These are phyloP conservation scores for Ambrosia hybrid DNA, from an alignment of 140 eudicot species.

Conservation along the genomic window DNA sequence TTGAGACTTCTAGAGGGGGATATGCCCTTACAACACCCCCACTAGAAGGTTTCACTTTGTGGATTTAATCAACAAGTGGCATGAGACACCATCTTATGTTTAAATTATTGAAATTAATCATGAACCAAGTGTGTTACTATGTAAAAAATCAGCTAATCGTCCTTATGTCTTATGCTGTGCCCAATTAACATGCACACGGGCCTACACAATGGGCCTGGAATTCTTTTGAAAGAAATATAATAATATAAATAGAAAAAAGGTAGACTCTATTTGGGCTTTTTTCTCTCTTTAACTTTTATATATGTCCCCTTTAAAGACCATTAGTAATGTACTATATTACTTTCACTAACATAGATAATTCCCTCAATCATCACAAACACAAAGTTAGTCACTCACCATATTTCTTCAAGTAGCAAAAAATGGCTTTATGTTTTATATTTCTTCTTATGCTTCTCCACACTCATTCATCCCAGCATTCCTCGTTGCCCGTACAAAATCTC, in stretches of 20 bases:
- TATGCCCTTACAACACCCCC: too few species aligned
- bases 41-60: too few species aligned
- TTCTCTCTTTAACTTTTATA: slow-evolving; percentile 35
- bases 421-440: slow-evolving; percentile 38
- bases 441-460: slow-evolving; percentile 38
- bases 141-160: slow-evolving; percentile 25
- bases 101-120: background rate
- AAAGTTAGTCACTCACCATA: background rate
- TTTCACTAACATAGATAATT: slow-evolving; percentile 26
- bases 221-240: slow-evolving; percentile 18
- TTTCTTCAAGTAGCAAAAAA: slow-evolving; percentile 17
- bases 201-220: background rate
- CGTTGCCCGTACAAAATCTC: slow-evolving; percentile 8
- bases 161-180: slow-evolving; percentile 32
- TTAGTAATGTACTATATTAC: slow-evolving; percentile 31
- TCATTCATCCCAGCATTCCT: slow-evolving; percentile 36
- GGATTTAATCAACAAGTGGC: too few species aligned
- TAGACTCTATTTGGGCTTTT: slow-evolving; percentile 27
- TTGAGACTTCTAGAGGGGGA: too few species aligned
- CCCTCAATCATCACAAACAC: slow-evolving; percentile 15
- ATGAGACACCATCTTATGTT: too few species aligned
- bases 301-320: slow-evolving; percentile 22
- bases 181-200: slow-evolving; percentile 27
- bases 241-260: slow-evolving; percentile 25
- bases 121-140: slow-evolving; percentile 17